A percentile compares a stretch with the other conserved stretches of the same genome.
These are phyloP conservation scores for Colletotrichum tropicicola DNA, from an alignment of 2,329 filamentous ascomycete species.

Conservation along the genomic window DNA sequence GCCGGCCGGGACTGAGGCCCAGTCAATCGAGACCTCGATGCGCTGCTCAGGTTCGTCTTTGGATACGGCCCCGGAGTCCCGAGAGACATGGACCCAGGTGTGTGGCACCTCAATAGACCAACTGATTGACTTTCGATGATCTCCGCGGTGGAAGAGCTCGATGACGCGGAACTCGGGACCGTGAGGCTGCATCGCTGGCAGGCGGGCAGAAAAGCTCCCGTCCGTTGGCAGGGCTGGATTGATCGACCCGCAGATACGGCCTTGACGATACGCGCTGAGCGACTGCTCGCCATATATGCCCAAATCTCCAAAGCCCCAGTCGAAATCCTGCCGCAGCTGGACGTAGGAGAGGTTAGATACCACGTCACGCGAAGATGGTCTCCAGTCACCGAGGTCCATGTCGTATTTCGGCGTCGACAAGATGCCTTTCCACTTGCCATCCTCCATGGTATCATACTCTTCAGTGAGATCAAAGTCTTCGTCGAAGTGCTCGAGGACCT, in stretches of 20 bases:
- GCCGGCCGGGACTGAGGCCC: constrained; percentile 45
- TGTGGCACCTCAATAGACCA: constrained; percentile 27
- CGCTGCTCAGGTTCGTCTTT: constrained; percentile 40
- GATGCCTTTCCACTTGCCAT: constrained; percentile 60
- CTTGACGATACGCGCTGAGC: constrained; percentile 62
- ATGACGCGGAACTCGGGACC: constrained; percentile 53
- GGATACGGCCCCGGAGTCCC: not conserved
- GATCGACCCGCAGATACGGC: constrained; percentile 61
- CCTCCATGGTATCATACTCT: constrained; percentile 53
- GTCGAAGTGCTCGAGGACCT: constrained; percentile 52
- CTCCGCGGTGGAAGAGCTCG: constrained; percentile 58
- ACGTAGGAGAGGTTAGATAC: constrained; percentile 58
- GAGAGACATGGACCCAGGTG: constrained; percentile 26
- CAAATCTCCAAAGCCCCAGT: constrained; percentile 51
- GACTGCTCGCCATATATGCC: constrained; percentile 61
- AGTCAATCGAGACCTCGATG: constrained; percentile 55
- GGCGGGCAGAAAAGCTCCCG: constrained; percentile 49
- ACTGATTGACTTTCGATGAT: constrained; percentile 35
- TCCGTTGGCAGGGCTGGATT: constrained; percentile 41
- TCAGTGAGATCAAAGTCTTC: constrained; percentile 53
- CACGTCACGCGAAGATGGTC: constrained; percentile 54
- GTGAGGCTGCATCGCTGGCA: constrained; percentile 56
- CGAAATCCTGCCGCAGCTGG: constrained; percentile 46
- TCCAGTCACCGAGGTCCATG: constrained; percentile 21
- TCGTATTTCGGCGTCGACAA: constrained; percentile 62